Evolutionary conservation across 2,329 filamentous ascomycete genomes (phyloP), one percentile per base, ranked within the genome.

Genomic region (Aureobasidium vineae): DNA sequence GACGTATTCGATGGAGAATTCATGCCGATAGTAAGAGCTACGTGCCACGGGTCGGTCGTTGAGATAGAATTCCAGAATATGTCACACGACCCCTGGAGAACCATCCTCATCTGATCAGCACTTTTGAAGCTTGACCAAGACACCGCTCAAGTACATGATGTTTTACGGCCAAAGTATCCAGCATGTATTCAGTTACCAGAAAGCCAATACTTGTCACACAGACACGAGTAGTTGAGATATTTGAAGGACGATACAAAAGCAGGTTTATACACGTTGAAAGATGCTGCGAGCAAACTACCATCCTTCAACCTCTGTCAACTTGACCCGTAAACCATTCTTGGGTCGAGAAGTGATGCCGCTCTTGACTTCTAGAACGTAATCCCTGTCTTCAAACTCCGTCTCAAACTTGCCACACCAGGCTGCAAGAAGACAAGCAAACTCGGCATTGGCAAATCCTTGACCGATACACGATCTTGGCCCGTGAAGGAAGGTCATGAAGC

Each of bases 391-490:
- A 74, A 87, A 78, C 74, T 88, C 84, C 68, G 87, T 84, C 73
- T 87, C 84, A 76, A 96, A 96, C 43, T 85, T 83, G 0, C 92
- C 92, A 4, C 94, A 84, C 83, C 90, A 87, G 10, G 86, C 84
- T 26, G 92, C 92, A 54, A 97, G 75, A 69, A 97, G 78, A 74
- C 90, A 94, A 10, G 91, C 91, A 77, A 97, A 90, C 80, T 97
- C 94, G 0, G 89, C 86, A 74, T 87, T 89, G 0, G 93, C 90
- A 78, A 97, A 97, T 2, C 82, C 82, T 76, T 88, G 85, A 0
- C 92, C 93, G 71, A 97, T 97, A 74, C 93, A 97, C 73, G 88
- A 90, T 63, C 92, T 81, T 1, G 92, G 92, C 0, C 93, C 93
- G 75, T 96, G 91, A 67, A 97, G 76, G 78, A 97, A 97, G 0